These are phyloP conservation scores for Penicillium ochrochloron DNA, from an alignment of 495 filamentous ascomycete genomes.

Conservation along the genomic window DNA sequence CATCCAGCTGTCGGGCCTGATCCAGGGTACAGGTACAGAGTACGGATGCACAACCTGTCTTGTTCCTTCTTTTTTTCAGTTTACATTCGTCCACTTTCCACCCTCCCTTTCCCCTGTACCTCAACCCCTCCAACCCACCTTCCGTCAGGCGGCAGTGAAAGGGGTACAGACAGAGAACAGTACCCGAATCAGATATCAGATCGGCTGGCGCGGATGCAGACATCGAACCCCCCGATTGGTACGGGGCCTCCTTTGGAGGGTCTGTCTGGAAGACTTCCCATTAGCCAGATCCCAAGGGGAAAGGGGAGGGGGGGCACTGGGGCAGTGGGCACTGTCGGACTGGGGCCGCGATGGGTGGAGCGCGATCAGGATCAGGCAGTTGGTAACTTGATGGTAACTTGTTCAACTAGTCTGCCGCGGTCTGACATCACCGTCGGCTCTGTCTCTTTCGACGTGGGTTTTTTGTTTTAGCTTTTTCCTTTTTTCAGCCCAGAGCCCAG, in stretches of 20 bases:
- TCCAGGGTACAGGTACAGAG: neutral
- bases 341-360: neutral
- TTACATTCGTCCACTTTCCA: neutral
- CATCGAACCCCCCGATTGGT: slow-evolving; percentile 32
- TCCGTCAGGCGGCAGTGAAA: slow-evolving; percentile 4
- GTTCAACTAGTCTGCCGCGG: slow-evolving; percentile 8
- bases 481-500: slow-evolving; percentile 4
- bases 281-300: slow-evolving; percentile 13
- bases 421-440: slow-evolving; percentile 19
- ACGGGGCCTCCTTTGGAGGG: slow-evolving; percentile 13
- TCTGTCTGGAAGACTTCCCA: slow-evolving; percentile 30
- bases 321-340: neutral
- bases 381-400: neutral
- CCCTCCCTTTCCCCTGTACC: neutral
- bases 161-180: neutral
- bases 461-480: neutral
- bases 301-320: neutral
- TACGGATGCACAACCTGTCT: slow-evolving; percentile 1
- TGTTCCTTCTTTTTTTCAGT: neutral
- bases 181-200: slow-evolving; percentile 23
- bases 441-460: slow-evolving; percentile 6
- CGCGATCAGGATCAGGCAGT: neutral
- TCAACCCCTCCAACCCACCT: neutral
- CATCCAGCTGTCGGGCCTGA: neutral
- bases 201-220: slow-evolving; percentile 34